Evolutionary conservation across 1,284 basidiomycete species (phyloP).

Genomic region (Malassezia vespertilionis): DNA sequence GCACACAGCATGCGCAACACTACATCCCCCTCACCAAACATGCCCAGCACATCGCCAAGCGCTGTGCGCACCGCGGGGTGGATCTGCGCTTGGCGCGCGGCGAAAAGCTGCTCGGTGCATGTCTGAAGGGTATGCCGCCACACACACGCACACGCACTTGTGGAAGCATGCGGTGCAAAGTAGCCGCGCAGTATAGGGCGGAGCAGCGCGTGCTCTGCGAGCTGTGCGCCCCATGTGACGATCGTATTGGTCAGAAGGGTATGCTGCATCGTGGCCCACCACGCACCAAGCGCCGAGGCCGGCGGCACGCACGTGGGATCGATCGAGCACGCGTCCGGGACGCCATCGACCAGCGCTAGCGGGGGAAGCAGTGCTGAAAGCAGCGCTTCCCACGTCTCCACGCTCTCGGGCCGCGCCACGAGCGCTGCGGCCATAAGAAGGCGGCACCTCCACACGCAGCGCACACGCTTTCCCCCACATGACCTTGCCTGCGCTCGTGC

Average conservation of each 20-base stretch:
- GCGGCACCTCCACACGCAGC: not conserved
- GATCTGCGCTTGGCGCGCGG: not conserved
- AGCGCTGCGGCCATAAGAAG: not conserved
- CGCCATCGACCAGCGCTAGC: not conserved
- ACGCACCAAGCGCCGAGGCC: not conserved
- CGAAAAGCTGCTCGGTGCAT: constrained; percentile 10
- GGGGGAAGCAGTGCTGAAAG: not conserved
- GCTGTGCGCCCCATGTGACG: constrained; percentile 7
- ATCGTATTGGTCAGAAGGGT: constrained; percentile 3
- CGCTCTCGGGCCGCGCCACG: not conserved
- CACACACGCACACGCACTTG: not conserved
- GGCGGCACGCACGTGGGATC: not conserved
- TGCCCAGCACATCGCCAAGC: not conserved
- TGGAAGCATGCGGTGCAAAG: not conserved
- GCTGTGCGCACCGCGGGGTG: not conserved
- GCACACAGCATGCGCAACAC: not conserved
- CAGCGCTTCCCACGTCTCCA: constrained; percentile 1
- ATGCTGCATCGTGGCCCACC: constrained; percentile 15
- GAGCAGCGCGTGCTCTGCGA: not conserved
- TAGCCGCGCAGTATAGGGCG: not conserved
- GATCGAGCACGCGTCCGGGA: not conserved
- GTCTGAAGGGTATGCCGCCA: constrained; percentile 8
- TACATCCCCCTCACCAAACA: not conserved
- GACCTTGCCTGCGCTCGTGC: constrained; percentile 37
- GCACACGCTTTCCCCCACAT: constrained; percentile 3